Evolutionary conservation across 768 basidiomycete genomes (phyloP).

Genomic region (Symmetrospora coprosmae): DNA sequence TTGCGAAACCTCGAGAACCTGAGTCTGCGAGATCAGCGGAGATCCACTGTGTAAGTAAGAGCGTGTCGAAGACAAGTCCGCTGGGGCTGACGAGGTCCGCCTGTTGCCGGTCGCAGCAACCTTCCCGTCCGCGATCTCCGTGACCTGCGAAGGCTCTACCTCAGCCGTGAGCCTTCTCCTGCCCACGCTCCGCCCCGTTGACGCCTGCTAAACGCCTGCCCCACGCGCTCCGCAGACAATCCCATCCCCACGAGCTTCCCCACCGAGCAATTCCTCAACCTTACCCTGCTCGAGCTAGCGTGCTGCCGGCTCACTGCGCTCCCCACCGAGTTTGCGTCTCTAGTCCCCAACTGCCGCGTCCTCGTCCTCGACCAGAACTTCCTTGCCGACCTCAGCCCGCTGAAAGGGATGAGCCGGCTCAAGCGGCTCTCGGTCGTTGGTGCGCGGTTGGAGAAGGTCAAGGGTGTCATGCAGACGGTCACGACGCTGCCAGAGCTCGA

Average conservation of each 20-base stretch:
- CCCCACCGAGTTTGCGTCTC: constrained; percentile 51
- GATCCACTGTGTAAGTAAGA: constrained; percentile 35
- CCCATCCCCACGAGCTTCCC: constrained; percentile 36
- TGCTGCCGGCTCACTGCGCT: constrained; percentile 64
- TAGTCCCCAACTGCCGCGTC: constrained; percentile 71
- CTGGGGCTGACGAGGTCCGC: background rate
- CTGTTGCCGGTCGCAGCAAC: constrained; percentile 28
- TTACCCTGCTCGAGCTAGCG: constrained; percentile 82
- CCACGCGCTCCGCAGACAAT: constrained; percentile 34
- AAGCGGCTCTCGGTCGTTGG: constrained; percentile 78
- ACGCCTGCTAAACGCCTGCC: too few relatives aligned
- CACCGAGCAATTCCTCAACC: constrained; percentile 64
- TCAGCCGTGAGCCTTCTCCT: constrained; percentile 72
- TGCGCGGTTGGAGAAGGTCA: constrained; percentile 55
- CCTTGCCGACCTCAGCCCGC: constrained; percentile 47
- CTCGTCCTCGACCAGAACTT: constrained; percentile 98
- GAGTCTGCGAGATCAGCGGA: constrained; percentile 76
- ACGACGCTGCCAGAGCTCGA: constrained; percentile 63
- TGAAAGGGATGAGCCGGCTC: constrained; percentile 61
- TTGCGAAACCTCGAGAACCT: constrained; percentile 70
- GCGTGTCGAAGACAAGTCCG: background rate
- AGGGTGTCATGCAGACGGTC: constrained; percentile 57
- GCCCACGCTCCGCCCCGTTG: background rate
- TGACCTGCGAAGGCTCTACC: constrained; percentile 84
- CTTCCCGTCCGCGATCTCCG: constrained; percentile 49